These are phyloP conservation scores for Voacanga thouarsii DNA, from an alignment of 257 asterid species.

Conservation along the genomic window DNA sequence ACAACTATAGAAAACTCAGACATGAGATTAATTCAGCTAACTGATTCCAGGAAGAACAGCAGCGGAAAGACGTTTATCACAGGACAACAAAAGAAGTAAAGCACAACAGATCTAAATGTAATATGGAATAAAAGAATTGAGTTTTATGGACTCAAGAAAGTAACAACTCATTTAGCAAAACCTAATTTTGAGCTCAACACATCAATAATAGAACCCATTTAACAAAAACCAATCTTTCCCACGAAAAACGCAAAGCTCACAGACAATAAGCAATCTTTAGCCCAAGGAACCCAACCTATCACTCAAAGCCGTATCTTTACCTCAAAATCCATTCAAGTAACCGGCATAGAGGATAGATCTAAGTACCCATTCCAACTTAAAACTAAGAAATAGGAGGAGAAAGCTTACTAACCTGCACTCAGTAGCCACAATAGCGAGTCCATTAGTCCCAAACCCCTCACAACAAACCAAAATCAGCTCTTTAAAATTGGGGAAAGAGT, in stretches of 20 bases:
- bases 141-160: not conserved
- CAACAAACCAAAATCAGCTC: constrained; percentile 50
- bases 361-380: constrained; percentile 6
- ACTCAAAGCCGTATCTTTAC: constrained; percentile 8
- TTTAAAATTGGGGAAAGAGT: constrained; percentile 30
- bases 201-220: not conserved
- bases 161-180: not conserved
- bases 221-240: not conserved
- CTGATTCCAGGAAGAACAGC: not conserved
- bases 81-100: not conserved
- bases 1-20: not conserved
- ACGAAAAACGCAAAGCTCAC: not conserved
- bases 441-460: constrained; percentile 49
- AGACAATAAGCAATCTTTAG: not conserved
- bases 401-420: constrained; percentile 43
- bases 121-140: not conserved
- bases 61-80: not conserved
- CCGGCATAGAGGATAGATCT: constrained; percentile 11
- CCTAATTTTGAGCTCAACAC: not conserved
- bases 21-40: not conserved
- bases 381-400: not conserved
- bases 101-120: constrained; percentile 2
- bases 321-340: not conserved
- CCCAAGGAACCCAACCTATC: not conserved
- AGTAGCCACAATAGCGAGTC: constrained; percentile 42